phyloP scores from a whole-genome alignment of 2,329 filamentous ascomycete species.

The Bipolaris gigantea region DNA sequence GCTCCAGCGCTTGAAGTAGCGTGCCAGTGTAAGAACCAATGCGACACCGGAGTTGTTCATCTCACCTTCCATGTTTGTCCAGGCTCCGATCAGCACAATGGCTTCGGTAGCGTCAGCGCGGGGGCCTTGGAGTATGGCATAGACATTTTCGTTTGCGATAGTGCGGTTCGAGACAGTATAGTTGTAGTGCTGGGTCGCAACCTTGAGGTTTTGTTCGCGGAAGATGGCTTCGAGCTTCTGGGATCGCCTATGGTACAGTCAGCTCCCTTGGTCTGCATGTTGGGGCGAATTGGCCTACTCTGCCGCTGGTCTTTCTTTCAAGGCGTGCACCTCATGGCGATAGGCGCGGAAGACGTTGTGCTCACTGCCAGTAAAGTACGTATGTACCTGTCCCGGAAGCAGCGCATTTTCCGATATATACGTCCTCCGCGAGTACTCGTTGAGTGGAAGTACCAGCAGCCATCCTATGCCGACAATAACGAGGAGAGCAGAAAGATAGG shows the following conservation, averaged over 20 bases:
- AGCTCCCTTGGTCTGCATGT: constrained; percentile 7
- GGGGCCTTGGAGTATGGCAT: constrained; percentile 89
- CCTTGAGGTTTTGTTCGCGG: constrained; percentile 78
- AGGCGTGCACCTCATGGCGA: constrained; percentile 73
- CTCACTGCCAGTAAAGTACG: constrained; percentile 95
- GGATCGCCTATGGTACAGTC: constrained; percentile 55
- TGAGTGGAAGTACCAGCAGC: constrained; percentile 84
- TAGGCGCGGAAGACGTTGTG: constrained; percentile 93
- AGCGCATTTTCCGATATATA: constrained; percentile 98
- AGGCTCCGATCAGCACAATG: constrained; percentile 87
- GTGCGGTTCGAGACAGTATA: constrained; percentile 77
- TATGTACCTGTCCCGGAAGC: constrained; percentile 93
- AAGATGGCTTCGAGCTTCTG: constrained; percentile 76
- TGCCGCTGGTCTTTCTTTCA: constrained; percentile 51
- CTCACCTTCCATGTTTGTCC: constrained; percentile 77
- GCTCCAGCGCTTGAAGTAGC: constrained; percentile 97
- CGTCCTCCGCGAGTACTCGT: constrained; percentile 87
- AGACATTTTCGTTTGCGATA: constrained; percentile 83
- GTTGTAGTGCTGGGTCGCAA: constrained; percentile 82
- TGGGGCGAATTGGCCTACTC: constrained; percentile 34
- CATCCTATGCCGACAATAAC: constrained; percentile 84
- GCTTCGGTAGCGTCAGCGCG: constrained; percentile 96
- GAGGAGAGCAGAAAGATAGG: constrained; percentile 83
- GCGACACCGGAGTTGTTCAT: constrained; percentile 87
- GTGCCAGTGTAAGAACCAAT: constrained; percentile 79